Conservation (phyloP, 495 filamentous ascomycete genomes). For the Apiosordaria backusii region DNA sequence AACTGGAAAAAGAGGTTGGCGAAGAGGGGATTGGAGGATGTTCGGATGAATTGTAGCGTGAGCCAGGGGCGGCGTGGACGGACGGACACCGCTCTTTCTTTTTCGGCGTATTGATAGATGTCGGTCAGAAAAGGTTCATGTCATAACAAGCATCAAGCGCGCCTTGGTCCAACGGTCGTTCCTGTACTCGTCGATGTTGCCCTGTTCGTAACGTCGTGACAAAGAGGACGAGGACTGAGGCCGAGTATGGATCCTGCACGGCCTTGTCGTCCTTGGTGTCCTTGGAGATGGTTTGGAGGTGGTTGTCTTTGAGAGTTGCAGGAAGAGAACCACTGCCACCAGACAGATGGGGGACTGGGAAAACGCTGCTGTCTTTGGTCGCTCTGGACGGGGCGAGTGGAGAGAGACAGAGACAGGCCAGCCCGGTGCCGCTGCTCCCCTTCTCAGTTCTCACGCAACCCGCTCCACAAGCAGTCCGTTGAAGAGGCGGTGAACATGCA, state of each 20-base stretch:
- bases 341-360: neutral
- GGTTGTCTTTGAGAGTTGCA: neutral
- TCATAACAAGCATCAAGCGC: slow-evolving; percentile 20
- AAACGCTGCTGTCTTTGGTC: neutral
- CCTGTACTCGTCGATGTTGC: neutral
- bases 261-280: neutral
- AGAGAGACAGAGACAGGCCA: neutral
- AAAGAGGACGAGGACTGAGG: slow-evolving; percentile 15
- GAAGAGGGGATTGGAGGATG: slow-evolving; percentile 30
- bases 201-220: neutral
- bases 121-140: slow-evolving; percentile 38
- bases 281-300: neutral
- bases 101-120: neutral
- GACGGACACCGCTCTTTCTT: slow-evolving; percentile 40
- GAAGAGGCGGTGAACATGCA: slow-evolving; percentile 42
- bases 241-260: neutral
- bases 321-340: neutral
- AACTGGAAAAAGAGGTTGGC: slow-evolving; percentile 19
- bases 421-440: slow-evolving; percentile 14
- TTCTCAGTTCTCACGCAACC: slow-evolving; percentile 18
- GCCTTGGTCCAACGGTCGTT: neutral
- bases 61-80: slow-evolving; percentile 18
- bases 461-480: slow-evolving; percentile 23
- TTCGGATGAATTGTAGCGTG: slow-evolving; percentile 32
- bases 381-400: slow-evolving; percentile 4